These are phyloP conservation scores for Tremella yokohamensis DNA, from an alignment of 768 basidiomycete species.

Conservation along the genomic window DNA sequence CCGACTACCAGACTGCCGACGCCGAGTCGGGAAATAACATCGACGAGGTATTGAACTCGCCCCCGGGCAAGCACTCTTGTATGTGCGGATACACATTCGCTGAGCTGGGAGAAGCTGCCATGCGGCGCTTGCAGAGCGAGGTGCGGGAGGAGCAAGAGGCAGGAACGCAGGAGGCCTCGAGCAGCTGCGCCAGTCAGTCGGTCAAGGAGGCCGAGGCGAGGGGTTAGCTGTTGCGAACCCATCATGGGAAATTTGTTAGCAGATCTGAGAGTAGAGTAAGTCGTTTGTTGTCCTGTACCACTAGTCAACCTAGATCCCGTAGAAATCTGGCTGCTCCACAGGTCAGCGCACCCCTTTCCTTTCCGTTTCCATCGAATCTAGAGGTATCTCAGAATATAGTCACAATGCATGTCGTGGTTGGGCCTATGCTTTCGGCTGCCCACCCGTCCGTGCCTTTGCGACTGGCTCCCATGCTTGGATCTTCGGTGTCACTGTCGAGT, in stretches of 20 bases:
- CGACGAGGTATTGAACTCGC: conserved; percentile 26
- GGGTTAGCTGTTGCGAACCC: no score
- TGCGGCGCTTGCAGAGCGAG: conserved; percentile 21
- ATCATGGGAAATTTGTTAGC: no score
- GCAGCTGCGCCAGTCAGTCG: no score
- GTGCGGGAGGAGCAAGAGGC: conserved; percentile 21
- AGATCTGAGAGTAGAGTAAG: no score
- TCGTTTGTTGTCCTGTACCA: no score
- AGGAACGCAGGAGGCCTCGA: no score
- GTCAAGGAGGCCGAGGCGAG: no score
- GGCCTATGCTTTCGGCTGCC: no score
- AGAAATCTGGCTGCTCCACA: background rate
- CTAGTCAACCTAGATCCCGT: no score
- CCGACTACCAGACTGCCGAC: conserved; percentile 16
- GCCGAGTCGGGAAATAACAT: background rate
- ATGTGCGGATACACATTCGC: conserved; percentile 38
- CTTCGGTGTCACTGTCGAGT: conserved; percentile 82
- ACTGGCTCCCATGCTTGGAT: conserved; percentile 67
- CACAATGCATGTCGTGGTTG: no score
- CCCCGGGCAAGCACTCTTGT: conserved; percentile 23
- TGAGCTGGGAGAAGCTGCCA: conserved; percentile 37
- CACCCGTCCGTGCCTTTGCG: no score
- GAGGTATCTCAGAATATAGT: no score
- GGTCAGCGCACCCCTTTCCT: background rate
- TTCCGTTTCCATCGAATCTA: background rate